phyloP scores from a whole-genome alignment of 768 basidiomycete genomes.

The Lyophyllum decastes region DNA sequence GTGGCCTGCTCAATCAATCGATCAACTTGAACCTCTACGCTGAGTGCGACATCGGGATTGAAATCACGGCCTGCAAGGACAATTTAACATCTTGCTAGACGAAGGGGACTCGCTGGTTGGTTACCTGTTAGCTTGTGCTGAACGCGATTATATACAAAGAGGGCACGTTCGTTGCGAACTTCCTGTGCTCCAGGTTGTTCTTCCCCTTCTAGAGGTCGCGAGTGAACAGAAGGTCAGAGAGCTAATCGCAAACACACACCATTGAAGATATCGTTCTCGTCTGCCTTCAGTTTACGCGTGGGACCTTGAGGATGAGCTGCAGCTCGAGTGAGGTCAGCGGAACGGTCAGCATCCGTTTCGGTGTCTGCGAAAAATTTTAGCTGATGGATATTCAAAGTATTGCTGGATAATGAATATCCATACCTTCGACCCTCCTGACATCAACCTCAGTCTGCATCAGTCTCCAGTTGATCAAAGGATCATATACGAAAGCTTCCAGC shows the following conservation, averaged over 20 bases:
- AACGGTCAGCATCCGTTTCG: constrained; percentile 53
- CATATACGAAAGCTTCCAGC: constrained; percentile 97
- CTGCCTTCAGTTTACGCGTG: constrained; percentile 79
- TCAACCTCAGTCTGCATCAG: constrained; percentile 86
- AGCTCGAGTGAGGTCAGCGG: constrained; percentile 64
- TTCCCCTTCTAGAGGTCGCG: constrained; percentile 33
- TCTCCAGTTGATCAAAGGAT: constrained; percentile 97
- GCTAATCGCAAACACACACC: constrained; percentile 44
- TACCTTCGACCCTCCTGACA: constrained; percentile 68
- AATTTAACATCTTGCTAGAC: background rate
- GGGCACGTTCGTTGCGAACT: constrained; percentile 86
- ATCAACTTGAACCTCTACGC: constrained; percentile 86
- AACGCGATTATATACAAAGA: constrained; percentile 93
- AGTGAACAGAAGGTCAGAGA: background rate
- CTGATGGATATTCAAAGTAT: constrained; percentile 2
- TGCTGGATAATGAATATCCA: constrained; percentile 10
- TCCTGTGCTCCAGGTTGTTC: constrained; percentile 72
- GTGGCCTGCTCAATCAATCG: constrained; percentile 93
- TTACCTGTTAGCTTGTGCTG: constrained; percentile 91
- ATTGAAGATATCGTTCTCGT: constrained; percentile 93
- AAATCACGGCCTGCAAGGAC: constrained; percentile 78
- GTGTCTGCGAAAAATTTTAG: constrained; percentile 28
- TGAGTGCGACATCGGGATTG: constrained; percentile 75
- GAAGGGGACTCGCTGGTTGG: constrained; percentile 14
- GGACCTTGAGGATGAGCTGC: constrained; percentile 80